Conservation (phyloP, 768 basidiomycete species). For the Lyophyllum atratum region DNA sequence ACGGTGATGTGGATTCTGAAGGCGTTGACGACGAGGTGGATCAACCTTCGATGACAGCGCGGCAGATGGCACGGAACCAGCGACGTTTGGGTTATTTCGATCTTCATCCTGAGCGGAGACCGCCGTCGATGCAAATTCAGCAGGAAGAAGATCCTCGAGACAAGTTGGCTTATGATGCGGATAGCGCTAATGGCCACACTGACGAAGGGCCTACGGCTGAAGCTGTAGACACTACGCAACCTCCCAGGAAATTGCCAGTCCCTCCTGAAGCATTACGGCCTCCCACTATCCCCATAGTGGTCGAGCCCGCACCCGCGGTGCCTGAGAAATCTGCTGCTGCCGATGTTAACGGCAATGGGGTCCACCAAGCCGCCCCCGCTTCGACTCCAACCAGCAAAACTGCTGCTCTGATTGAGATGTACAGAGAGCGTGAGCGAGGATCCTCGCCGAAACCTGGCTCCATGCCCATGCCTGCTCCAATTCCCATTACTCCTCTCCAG, state of each 20-base stretch:
- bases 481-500: slow-evolving; percentile 32
- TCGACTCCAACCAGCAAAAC: slow-evolving; percentile 59
- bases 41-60: slow-evolving; percentile 21
- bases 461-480: slow-evolving; percentile 21
- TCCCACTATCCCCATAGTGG: neutral
- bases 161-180: slow-evolving; percentile 36
- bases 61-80: slow-evolving; percentile 35
- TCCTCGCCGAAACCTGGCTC: slow-evolving; percentile 29
- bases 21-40: slow-evolving; percentile 22
- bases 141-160: slow-evolving; percentile 37
- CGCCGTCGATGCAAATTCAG: slow-evolving; percentile 27
- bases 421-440: slow-evolving; percentile 69
- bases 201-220: slow-evolving; percentile 12
- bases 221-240: neutral
- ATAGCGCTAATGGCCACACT: slow-evolving; percentile 35
- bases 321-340: slow-evolving; percentile 11
- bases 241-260: slow-evolving; percentile 17
- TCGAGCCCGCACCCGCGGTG: slow-evolving; percentile 10
- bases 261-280: slow-evolving; percentile 14
- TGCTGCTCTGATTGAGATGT: slow-evolving; percentile 83
- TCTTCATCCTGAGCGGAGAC: slow-evolving; percentile 72
- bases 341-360: slow-evolving; percentile 14
- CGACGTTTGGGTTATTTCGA: slow-evolving; percentile 74
- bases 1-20: too few relatives aligned
- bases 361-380: slow-evolving; percentile 13